These are phyloP conservation scores for Septoria petroselini DNA, from an alignment of 2,329 filamentous ascomycete species.

Conservation along the genomic window DNA sequence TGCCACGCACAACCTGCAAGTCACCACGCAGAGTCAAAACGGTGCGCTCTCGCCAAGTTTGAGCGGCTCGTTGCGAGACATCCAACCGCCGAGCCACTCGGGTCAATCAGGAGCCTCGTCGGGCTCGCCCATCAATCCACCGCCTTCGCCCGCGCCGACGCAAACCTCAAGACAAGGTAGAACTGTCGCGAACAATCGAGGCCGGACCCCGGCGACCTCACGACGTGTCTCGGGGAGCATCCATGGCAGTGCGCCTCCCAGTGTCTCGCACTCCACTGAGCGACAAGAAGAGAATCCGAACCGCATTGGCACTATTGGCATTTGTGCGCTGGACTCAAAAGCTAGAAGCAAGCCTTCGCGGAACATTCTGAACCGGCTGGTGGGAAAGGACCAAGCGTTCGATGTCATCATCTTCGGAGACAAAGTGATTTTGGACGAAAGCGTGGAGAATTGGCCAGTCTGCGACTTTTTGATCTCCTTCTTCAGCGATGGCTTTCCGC, in stretches of 20 bases:
- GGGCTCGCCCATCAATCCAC: constrained; percentile 74
- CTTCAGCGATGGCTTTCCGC: constrained; percentile 93
- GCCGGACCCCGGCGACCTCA: constrained; percentile 54
- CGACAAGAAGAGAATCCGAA: constrained; percentile 54
- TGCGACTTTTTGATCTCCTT: constrained; percentile 97
- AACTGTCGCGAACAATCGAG: constrained; percentile 38
- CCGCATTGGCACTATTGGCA: constrained; percentile 69
- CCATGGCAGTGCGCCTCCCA: constrained; percentile 61
- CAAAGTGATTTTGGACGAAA: constrained; percentile 97
- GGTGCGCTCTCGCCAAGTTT: constrained; percentile 43
- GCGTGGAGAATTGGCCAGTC: constrained; percentile 92
- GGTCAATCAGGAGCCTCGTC: constrained; percentile 71
- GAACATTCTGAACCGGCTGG: constrained; percentile 90
- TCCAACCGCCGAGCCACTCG: constrained; percentile 13
- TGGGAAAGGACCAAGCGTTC: constrained; percentile 87
- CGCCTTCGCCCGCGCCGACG: constrained; percentile 45
- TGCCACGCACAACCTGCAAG: constrained; percentile 44
- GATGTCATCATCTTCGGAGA: constrained; percentile 98
- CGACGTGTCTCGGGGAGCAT: constrained; percentile 62
- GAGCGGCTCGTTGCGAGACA: constrained; percentile 38
- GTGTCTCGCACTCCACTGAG: constrained; percentile 74
- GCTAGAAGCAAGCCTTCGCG: constrained; percentile 94
- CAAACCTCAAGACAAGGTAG: constrained; percentile 24
- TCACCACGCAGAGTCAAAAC: constrained; percentile 47
- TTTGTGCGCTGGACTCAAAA: constrained; percentile 93